phyloP scores from a whole-genome alignment of 2,329 filamentous ascomycete genomes.

The Ascosphaera acerosa region DNA sequence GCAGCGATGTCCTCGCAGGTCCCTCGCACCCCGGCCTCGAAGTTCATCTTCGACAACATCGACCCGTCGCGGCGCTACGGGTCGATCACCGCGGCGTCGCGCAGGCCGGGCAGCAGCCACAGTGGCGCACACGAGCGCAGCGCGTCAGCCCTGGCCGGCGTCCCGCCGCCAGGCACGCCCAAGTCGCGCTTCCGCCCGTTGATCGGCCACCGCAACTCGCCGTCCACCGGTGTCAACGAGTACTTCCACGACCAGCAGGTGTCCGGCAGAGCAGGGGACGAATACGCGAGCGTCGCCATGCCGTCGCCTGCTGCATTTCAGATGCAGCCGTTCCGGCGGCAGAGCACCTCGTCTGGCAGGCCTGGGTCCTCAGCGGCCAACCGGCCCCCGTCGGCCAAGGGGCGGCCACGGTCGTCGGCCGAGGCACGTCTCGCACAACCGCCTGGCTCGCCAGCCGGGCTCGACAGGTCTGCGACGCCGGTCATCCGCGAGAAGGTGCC shows the following conservation, averaged over 20 bases:
- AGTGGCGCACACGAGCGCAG: conserved; percentile 17
- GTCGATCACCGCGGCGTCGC: conserved; percentile 14
- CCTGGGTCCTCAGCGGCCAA: neutral
- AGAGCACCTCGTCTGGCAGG: neutral
- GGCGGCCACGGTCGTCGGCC: neutral
- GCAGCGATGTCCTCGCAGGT: conserved; percentile 13
- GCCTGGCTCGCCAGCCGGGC: neutral
- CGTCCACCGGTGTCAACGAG: neutral
- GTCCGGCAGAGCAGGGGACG: no score
- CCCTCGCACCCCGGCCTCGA: conserved; percentile 15
- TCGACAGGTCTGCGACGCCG: neutral
- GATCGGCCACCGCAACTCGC: neutral
- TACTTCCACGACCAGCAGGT: neutral
- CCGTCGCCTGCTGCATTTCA: no score
- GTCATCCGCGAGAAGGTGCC: neutral
- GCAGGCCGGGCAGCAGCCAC: conserved; percentile 17
- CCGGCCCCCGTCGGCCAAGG: neutral
- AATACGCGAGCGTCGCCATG: no score
- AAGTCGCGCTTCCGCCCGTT: neutral
- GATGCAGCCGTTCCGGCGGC: neutral
- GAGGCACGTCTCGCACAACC: neutral
- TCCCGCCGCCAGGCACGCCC: neutral
- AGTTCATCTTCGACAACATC: conserved; percentile 15
- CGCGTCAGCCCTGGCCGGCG: conserved; percentile 6
- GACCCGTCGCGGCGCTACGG: conserved; percentile 18